Evolutionary conservation across 306 rosid species (phyloP).

Genomic region (Echinosophora koreensis): DNA sequence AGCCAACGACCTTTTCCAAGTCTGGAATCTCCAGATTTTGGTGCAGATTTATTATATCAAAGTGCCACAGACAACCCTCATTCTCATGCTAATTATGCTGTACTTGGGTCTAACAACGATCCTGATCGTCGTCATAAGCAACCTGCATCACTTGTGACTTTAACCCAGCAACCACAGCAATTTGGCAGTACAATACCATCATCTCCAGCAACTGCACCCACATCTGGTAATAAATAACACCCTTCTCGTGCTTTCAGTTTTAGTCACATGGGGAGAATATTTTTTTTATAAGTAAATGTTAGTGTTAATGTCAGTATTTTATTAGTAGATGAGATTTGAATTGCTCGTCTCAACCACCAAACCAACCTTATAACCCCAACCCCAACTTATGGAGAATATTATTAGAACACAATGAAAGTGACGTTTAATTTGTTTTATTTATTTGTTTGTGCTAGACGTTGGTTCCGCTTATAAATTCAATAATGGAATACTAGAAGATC

Average conservation of each 20-base stretch:
- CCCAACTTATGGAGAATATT: too few species aligned
- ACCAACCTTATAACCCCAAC: too few species aligned
- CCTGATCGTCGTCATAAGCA: neutral
- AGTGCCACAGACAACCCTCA: neutral
- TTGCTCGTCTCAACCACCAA: too few species aligned
- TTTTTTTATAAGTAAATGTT: too few species aligned
- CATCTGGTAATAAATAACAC: neutral
- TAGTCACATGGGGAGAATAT: too few species aligned
- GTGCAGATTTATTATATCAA: neutral
- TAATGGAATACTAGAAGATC: neutral
- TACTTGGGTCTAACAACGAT: neutral
- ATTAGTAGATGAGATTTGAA: too few species aligned
- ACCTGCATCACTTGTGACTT: neutral
- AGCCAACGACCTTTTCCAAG: constrained; percentile 46
- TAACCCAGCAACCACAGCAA: neutral
- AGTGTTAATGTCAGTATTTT: too few species aligned
- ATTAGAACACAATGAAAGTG: neutral
- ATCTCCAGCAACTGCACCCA: neutral
- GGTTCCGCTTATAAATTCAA: neutral
- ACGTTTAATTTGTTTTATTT: neutral
- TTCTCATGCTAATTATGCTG: neutral
- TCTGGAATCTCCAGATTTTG: constrained; percentile 38
- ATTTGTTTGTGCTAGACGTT: neutral
- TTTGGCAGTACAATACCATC: neutral
- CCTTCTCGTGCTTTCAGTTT: neutral